phyloP scores from a whole-genome alignment of 2,329 filamentous ascomycete species.

The Dothistroma pini region DNA sequence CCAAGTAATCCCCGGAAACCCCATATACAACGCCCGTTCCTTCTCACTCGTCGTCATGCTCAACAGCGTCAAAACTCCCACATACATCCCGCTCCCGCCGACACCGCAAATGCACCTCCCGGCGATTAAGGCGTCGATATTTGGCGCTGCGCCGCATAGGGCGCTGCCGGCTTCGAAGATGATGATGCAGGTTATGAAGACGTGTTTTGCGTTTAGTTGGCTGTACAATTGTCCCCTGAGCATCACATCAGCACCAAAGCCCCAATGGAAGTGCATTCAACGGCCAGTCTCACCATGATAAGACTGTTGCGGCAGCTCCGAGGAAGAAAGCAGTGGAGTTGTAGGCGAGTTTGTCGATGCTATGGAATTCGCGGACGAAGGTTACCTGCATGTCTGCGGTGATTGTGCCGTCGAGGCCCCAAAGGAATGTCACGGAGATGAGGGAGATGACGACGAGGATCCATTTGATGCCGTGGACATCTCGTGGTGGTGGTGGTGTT shows the following conservation, averaged over 20 bases:
- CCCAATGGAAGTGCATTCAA: too few relatives aligned
- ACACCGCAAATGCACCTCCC: slow-evolving; percentile 33
- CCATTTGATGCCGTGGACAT: slow-evolving; percentile 3
- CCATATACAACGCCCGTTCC: not conserved
- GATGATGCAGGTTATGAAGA: slow-evolving; percentile 26
- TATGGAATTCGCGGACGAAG: not conserved
- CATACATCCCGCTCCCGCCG: slow-evolving; percentile 33
- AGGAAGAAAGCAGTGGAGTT: slow-evolving; percentile 26
- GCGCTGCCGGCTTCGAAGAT: slow-evolving; percentile 31
- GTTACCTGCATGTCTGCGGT: slow-evolving; percentile 5
- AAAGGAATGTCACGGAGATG: not conserved
- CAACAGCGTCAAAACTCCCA: slow-evolving; percentile 21
- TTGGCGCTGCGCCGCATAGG: slow-evolving; percentile 35
- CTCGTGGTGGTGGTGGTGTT: not conserved
- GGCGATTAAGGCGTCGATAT: slow-evolving; percentile 32
- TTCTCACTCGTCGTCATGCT: not conserved
- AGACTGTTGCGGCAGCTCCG: slow-evolving; percentile 21
- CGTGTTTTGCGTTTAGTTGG: slow-evolving; percentile 29
- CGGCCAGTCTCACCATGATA: slow-evolving; percentile 13
- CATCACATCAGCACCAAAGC: too few relatives aligned
- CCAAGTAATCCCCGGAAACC: slow-evolving; percentile 24
- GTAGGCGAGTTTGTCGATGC: slow-evolving; percentile 4
- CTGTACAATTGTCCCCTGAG: slow-evolving; percentile 26
- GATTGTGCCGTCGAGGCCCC: slow-evolving; percentile 9
- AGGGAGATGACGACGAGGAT: not conserved